Percentiles rank a stretch among this genome's conserved stretches.
Evolutionary conservation across 179 eudicot species (phyloP).

Genomic region (Beta corolliflora): DNA sequence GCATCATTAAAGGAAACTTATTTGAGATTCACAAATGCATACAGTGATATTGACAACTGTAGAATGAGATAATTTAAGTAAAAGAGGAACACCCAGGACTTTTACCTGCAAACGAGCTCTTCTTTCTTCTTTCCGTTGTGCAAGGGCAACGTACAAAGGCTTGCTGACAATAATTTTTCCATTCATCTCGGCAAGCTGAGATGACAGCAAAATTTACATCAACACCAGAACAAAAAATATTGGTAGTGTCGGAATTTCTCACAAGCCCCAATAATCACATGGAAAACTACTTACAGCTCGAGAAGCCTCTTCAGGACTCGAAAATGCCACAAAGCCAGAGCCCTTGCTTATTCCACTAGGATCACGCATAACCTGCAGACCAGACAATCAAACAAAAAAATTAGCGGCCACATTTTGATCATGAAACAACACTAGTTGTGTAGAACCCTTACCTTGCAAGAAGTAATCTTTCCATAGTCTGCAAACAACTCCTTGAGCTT

Average conservation of each 20-base stretch:
- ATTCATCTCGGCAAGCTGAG: conserved; percentile 76
- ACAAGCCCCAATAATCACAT: not conserved
- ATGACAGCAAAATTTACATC: not conserved
- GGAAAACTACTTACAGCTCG: conserved; percentile 54
- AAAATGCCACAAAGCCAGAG: conserved; percentile 76
- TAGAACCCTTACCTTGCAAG: conserved; percentile 54
- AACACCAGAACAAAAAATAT: not conserved
- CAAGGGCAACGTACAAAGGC: conserved; percentile 78
- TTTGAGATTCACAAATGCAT: not conserved
- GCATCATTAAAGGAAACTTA: too few species aligned
- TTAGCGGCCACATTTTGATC: not conserved
- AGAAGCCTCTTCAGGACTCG: conserved; percentile 69
- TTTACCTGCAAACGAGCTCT: conserved; percentile 72
- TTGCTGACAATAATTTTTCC: conserved; percentile 75
- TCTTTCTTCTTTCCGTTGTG: conserved; percentile 73
- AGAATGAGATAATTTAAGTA: not conserved
- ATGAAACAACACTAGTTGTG: not conserved
- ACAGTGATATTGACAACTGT: too few species aligned
- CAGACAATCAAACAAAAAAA: not conserved
- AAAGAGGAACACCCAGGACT: not conserved
- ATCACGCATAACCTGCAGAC: conserved; percentile 65
- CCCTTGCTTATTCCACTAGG: conserved; percentile 81
- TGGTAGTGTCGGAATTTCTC: not conserved
- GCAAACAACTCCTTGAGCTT: conserved; percentile 62
- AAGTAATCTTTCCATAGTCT: conserved; percentile 55